Evolutionary conservation across 371 early-diverging fungal genomes (phyloP), one percentile per base, ranked within the genome.

Genomic region (Saksenaea oblongispora): DNA sequence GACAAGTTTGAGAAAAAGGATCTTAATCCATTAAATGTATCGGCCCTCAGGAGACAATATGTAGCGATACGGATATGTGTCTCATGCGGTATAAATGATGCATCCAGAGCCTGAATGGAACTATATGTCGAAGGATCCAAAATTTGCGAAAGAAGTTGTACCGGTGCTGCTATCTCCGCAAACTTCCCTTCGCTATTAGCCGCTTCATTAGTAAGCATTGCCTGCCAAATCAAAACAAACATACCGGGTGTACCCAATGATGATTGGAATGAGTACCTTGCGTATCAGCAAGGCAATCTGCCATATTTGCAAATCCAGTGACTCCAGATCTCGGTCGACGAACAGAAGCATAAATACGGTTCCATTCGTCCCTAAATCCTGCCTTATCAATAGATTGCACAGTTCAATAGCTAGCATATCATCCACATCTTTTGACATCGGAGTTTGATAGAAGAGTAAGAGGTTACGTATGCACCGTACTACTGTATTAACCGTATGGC

Each of bases 261-360:
- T 14, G 7, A 56, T 55, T 7, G 59, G 62, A 34, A 73, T 31
- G 0, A 73, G 15, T 5, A 67, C 70, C 36, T 65, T 70, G 44
- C 70, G 66, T 11, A 70, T 57, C 5, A 73, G n/a, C 24, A 73
- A 56, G 15, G 64, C 55, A 5, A 55, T 14, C 3, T 59, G 59
- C 74, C 77, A 71, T 34, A 68, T n/a, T 53, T 66, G 61, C 1
- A 63, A 57, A 44, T 77, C 74, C 5, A 62, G 14, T 2, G 34
- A 24, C 3, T 68, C 61, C 9, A 44, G 36, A 1, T 47, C 3
- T 22, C 54, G 51, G 31, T 44, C 54, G 4, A 18, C 8, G 59
- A 69, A 65, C 55, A 65, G 53, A 0, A 27, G 54, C 10, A 28
- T 2, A 3, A 64, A 54, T 27, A 42, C 28, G 4, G 56, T 18